Conservation (phyloP, 2,329 filamentous ascomycete species). For the Pseudocercospora crystallina region DNA sequence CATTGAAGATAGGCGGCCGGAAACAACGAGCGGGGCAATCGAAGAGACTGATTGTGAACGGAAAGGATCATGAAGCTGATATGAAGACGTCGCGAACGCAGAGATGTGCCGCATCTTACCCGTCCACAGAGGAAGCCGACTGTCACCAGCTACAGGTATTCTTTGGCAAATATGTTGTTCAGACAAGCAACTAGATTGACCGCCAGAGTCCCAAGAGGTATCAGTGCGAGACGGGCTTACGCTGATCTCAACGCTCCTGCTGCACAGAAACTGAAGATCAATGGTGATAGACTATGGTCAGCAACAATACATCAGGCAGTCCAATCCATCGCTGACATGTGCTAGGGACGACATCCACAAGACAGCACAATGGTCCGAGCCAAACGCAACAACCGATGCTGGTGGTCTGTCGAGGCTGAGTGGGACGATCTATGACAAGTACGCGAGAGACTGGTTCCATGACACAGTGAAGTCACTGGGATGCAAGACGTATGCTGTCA, state of each 20-base stretch:
- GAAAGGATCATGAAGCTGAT: too few species aligned
- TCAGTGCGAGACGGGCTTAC: neutral
- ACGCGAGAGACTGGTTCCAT: conserved; percentile 31
- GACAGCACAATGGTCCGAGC: conserved; percentile 23
- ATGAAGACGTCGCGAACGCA: too few species aligned
- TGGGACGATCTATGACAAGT: conserved; percentile 25
- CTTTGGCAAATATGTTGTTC: neutral
- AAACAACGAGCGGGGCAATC: too few species aligned
- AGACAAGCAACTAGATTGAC: neutral
- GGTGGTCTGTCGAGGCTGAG: conserved; percentile 21
- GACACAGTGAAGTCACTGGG: conserved; percentile 26
- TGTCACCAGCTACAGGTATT: too few species aligned
- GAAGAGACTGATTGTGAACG: too few species aligned
- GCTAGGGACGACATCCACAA: conserved; percentile 18
- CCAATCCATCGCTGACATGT: neutral
- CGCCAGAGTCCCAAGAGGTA: neutral
- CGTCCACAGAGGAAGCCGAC: too few species aligned
- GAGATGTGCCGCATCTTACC: too few species aligned
- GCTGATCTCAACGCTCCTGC: conserved; percentile 9
- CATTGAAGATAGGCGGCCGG: too few species aligned
- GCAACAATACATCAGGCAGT: neutral
- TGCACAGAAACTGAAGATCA: conserved; percentile 17
- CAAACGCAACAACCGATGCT: conserved; percentile 13
- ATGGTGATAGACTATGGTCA: conserved; percentile 15
- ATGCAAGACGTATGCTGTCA: conserved; percentile 26